Base-by-base conservation (phyloP, 257 asterid genomes). In the Plantago ovata region DNA sequence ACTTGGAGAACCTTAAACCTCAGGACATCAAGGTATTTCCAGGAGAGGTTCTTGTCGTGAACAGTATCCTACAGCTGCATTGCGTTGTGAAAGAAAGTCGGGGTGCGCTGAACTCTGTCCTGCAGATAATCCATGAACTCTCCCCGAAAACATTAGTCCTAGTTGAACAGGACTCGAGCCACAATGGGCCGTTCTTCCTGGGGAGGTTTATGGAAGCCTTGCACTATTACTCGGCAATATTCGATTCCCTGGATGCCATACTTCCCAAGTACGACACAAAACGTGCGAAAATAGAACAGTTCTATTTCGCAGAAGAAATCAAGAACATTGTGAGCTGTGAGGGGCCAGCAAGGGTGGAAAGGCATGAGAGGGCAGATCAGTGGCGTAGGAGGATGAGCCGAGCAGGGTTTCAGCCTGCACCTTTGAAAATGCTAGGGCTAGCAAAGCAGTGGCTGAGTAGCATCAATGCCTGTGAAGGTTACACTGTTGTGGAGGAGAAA, bases 331-430 rank as follows among this genome's bases (percentile, higher is more conserved):
- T 87, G 62, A 87, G 94, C 53, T 82, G 89, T 13, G 94, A 87
- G 75, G 92, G 96, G 62, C 94, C 92, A 0, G 93, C 93, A 0
- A 55, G 94, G 62, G 84, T 84, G 22, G 96, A 87, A 53, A 62
- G 94, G 81, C 96, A 87, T 61, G 94, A 84, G 62, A 79, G 94
- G 70, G 80, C 84, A 56, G 96, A 87, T 24, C 94, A 84, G 55
- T 88, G 95, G 96, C 79, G 91, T 41, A 61, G 96, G 78, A 77
- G 95, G 73, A 88, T 88, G 95, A 84, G 96, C 61, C 82, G 94
- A 0, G 95, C 94, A 0, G 89, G 95, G 10, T 88, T 88, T 68
- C 94, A 85, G 44, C 79, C 84, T 0, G 69, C 71, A 9, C 83
- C 88, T 3, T 14, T 78, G 54, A 89, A 89, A 75, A 85, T 85